Conservation (phyloP, 148 eudicot species). For the Silene conica region DNA sequence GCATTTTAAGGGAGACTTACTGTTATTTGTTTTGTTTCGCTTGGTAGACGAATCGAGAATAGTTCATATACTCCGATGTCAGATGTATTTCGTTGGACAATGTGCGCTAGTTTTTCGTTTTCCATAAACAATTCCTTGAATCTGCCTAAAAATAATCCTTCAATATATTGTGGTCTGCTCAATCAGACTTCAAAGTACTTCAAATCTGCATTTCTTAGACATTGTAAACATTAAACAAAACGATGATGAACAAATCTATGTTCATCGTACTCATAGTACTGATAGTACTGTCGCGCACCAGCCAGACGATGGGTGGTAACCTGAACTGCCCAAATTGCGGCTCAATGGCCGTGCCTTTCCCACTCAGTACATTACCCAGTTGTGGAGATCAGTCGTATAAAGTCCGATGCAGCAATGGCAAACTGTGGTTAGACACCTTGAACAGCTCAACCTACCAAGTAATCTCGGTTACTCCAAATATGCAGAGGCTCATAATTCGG, state of each 20-base stretch:
- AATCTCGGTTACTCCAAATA: conserved; percentile 24
- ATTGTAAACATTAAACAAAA: neutral
- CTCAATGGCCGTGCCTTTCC: conserved; percentile 17
- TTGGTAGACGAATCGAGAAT: too few relatives aligned
- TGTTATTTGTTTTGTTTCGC: too few relatives aligned
- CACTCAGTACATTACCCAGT: conserved; percentile 37
- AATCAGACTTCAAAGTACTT: too few relatives aligned
- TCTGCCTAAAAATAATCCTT: neutral
- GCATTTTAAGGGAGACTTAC: too few relatives aligned
- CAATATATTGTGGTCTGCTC: neutral
- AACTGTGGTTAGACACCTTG: conserved; percentile 33
- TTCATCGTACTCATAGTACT: neutral
- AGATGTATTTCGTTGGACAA: neutral
- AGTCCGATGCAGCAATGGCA: conserved; percentile 36
- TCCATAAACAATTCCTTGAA: neutral
- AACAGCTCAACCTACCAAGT: conserved; percentile 31
- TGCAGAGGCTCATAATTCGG: conserved; percentile 13
- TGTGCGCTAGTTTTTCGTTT: neutral
- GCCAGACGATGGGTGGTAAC: neutral
- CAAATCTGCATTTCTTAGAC: neutral
- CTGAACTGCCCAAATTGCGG: conserved; percentile 27
- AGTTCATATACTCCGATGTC: too few relatives aligned
- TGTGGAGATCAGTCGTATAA: conserved; percentile 48
- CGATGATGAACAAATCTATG: neutral
- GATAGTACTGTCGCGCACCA: neutral